phyloP scores from a whole-genome alignment of 2,329 filamentous ascomycete genomes.

The Sporothrix pseudoabietina region DNA sequence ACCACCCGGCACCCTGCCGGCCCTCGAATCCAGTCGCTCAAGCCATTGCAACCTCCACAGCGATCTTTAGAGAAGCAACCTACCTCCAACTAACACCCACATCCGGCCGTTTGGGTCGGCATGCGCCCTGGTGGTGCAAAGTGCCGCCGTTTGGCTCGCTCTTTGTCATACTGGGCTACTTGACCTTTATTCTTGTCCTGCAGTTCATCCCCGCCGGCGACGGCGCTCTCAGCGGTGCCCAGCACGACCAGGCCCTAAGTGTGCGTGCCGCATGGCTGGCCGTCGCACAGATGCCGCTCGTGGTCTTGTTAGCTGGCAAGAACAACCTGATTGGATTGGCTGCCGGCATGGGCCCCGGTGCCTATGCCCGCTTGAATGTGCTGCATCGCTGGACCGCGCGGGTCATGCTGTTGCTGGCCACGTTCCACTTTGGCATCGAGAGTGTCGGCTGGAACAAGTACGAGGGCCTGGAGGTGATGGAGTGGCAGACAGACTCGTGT shows the following conservation, averaged over 20 bases:
- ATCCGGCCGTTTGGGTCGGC: not conserved
- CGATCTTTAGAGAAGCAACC: not conserved
- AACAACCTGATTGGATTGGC: not conserved
- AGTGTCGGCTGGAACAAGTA: slow-evolving; percentile 3
- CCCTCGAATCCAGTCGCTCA: not conserved
- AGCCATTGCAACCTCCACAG: not conserved
- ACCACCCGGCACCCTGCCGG: not conserved
- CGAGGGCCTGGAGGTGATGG: not conserved
- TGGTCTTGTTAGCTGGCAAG: not conserved
- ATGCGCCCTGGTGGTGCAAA: slow-evolving; percentile 2
- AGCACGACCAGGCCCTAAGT: slow-evolving; percentile 1
- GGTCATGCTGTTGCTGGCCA: slow-evolving; percentile 5
- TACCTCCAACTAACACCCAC: not conserved
- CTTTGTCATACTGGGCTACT: not conserved
- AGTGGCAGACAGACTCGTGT: slow-evolving; percentile 6
- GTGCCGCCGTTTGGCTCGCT: not conserved
- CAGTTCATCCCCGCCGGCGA: slow-evolving; percentile 5
- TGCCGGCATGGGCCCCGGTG: not conserved
- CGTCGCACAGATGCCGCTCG: not conserved
- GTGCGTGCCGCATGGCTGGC: slow-evolving; percentile 5
- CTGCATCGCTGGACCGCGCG: slow-evolving; percentile 1
- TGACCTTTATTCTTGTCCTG: not conserved
- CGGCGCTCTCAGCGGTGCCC: not conserved
- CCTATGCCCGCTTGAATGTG: not conserved
- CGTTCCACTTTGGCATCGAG: slow-evolving; percentile 10